Base-by-base conservation (phyloP, 805 yeast genomes). In the Ogataea ganodermae region DNA sequence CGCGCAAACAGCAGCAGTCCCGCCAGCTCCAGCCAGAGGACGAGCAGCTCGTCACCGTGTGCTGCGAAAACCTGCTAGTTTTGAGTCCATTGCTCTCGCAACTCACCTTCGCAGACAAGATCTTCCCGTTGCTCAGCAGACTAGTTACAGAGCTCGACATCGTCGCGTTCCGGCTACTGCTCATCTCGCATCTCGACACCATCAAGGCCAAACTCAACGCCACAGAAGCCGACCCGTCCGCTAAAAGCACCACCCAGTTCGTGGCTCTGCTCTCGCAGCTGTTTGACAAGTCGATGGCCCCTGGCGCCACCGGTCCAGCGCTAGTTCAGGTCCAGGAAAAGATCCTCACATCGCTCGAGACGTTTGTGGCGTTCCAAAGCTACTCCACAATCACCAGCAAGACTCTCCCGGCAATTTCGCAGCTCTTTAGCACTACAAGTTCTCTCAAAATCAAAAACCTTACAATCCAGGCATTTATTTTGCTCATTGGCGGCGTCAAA, bases 401-500 rank as follows among this genome's bases (percentile, higher is more conserved):
- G 26, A 69, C 90, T n/a, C 80, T 87, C 62, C 96, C 96, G 2
- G 68, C 81, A 37, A 71, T 89, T 14, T 78, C 89, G 37, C 76
- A 75, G 37, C 76, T 89, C 6, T 94, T 92, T 67, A 79, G 89
- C 31, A 85, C 89, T 37, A 94, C 99, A 1, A 88, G 91, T 0
- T 81, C 94, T 23, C 71, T 91, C 27, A 81, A 86, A 4, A 86
- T 94, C 22, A 92, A 94, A 59, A 70, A 85, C 14, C 74, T 80
- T 13, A 79, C 94, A 2, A 72, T 89, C 18, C 69, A 74, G 16
- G 74, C 87, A 1, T 82, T 90, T 56, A 73, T 78, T 12, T 60
- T 69, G 39, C 67, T 90, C 58, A 76, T 87, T 14, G 54, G 54
- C 32, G 68, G 62, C 7, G 49, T 58, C 53, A 44, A 53, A 7